Base-by-base conservation (phyloP, 345 rosid species). In the Citrus reticulata region DNA sequence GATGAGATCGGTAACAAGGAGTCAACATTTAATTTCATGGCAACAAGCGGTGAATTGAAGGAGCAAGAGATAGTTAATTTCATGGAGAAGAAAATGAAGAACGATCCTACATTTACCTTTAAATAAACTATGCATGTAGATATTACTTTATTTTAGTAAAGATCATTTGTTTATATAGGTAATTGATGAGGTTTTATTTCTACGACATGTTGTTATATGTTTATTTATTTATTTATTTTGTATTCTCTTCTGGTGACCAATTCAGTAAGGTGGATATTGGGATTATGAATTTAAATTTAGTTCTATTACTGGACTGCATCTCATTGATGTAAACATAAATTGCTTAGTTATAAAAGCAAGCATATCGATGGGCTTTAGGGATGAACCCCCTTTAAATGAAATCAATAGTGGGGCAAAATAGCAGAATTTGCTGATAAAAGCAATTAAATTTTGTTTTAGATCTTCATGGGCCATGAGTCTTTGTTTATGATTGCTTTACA, bases 11-110 rank as follows among this genome's bases (percentile, higher is more conserved):
- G 13, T 40, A 40, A 40, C 49, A 40, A 40, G 2, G 1, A 40
- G 13, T 40, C 14, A 10, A 40, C 0, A 5, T 35, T 35, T 5
- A 5, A 35, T 35, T 35, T 1, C 1, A 35, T 35, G 7, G 37
- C 37, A 35, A 35, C 37, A 5, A 35, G 7, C 1, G 7, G 37
- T 1, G 97, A 98, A 75, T 85, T 90, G 71, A 96, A 94, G 83
- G 99, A 96, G 78, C 98, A 96, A 83, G 98, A 96, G 86, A 97
- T 98, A 40, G 37, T 94, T 79, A 94, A 93, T 85, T 96, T 96
- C 88, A 80, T 96, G 89, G 98, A 96, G 84, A 94, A 96, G 91
- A 96, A 96, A 85, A 93, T 93, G 98, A 37, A 6, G 39, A 37
- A 37, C 39, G 94, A 91, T 75, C 98, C 95, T 49, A 81, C 89